Evolutionary conservation across 2,329 filamentous ascomycete genomes (phyloP).

Genomic region (Xylaria sp.): DNA sequence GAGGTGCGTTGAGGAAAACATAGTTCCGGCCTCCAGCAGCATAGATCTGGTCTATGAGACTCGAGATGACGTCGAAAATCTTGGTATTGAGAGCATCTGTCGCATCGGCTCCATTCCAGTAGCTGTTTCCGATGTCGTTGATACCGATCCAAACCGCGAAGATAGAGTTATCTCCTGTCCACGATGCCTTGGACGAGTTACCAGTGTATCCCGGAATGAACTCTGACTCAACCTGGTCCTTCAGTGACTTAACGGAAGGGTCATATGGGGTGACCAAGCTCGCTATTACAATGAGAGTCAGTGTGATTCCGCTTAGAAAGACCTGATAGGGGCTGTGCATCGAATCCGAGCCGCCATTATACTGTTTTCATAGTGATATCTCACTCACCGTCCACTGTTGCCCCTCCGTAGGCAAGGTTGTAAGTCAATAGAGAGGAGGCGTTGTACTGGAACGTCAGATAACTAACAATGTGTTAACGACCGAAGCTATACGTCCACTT

Average conservation of each 20-base stretch:
- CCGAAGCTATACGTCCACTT: neutral
- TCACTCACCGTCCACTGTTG: slow-evolving; percentile 59
- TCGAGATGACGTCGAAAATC: slow-evolving; percentile 58
- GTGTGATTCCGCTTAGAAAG: neutral
- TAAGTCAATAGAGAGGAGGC: slow-evolving; percentile 59
- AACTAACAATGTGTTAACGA: slow-evolving; percentile 47
- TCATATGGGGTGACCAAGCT: slow-evolving; percentile 62
- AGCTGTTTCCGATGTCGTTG: slow-evolving; percentile 66
- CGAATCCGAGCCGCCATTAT: neutral
- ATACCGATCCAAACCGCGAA: slow-evolving; percentile 66
- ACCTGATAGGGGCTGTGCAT: too few relatives aligned
- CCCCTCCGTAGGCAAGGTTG: slow-evolving; percentile 66
- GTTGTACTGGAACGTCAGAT: slow-evolving; percentile 60
- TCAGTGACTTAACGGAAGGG: slow-evolving; percentile 60
- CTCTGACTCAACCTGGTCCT: slow-evolving; percentile 60
- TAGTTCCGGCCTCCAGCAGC: slow-evolving; percentile 67
- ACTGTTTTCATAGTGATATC: neutral
- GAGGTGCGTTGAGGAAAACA: slow-evolving; percentile 68
- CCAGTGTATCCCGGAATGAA: slow-evolving; percentile 55
- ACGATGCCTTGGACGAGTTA: slow-evolving; percentile 50
- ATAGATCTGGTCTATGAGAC: slow-evolving; percentile 60
- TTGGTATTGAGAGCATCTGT: slow-evolving; percentile 51
- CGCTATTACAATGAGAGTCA: slow-evolving; percentile 28
- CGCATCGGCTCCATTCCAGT: slow-evolving; percentile 48
- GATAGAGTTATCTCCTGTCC: slow-evolving; percentile 54